These are phyloP conservation scores for Capsaspora owczarzaki DNA, from an alignment of 78 protist species.

Conservation along the genomic window DNA sequence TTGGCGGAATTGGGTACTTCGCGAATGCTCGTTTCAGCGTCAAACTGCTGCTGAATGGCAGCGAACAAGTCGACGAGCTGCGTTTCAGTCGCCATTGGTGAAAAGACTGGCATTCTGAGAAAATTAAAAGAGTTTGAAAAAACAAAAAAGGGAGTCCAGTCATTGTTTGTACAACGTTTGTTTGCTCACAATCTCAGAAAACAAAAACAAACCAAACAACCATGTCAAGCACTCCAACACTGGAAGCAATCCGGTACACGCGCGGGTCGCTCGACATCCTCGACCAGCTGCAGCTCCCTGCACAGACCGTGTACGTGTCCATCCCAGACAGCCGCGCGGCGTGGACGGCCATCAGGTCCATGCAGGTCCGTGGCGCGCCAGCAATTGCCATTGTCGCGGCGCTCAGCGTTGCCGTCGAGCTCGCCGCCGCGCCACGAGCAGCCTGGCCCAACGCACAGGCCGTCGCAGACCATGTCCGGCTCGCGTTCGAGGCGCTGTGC, in stretches of 20 bases:
- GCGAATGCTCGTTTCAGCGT: no score
- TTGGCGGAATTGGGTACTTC: no score
- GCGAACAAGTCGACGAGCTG: no score
- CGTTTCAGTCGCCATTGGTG: no score
- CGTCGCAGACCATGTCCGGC: neutral
- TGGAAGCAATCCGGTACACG: neutral
- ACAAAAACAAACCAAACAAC: no score
- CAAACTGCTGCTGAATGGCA: no score
- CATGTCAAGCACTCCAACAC: no score
- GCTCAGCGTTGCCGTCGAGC: conserved; percentile 44
- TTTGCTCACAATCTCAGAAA: no score
- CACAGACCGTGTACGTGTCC: neutral
- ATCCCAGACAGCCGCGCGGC: conserved; percentile 18
- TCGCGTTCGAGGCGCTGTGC: conserved; percentile 21
- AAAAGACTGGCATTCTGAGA: no score
- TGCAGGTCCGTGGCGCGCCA: conserved; percentile 70
- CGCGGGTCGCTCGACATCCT: conserved; percentile 16
- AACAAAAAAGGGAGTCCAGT: no score
- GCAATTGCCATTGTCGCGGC: conserved; percentile 65
- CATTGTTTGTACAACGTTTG: no score
- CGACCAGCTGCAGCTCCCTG: conserved; percentile 41
- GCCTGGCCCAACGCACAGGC: neutral
- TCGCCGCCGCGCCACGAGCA: neutral
- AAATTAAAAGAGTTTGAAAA: no score
- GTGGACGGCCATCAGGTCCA: conserved; percentile 41